phyloP scores from a whole-genome alignment of 129 eudicot genomes.

The Sambucus nigra region DNA sequence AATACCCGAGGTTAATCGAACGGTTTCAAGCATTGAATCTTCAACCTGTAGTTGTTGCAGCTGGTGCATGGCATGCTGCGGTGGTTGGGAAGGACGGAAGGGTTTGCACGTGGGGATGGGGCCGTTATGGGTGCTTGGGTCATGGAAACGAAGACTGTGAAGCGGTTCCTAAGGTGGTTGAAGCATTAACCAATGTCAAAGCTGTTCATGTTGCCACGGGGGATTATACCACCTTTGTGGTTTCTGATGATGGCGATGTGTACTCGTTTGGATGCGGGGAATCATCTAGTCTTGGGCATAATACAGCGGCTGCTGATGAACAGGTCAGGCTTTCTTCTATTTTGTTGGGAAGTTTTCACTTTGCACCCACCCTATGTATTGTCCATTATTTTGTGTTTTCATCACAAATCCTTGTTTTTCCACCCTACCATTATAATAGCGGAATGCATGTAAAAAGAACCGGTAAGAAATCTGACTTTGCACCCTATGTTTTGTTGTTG shows the following conservation, averaged over 20 bases:
- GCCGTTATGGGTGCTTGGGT: slow-evolving; percentile 84
- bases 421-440: no score
- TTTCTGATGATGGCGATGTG: slow-evolving; percentile 72
- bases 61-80: slow-evolving; percentile 99
- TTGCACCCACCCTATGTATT: no score
- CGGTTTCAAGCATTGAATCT: slow-evolving; percentile 63
- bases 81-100: slow-evolving; percentile 89
- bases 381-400: background rate
- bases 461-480: no score
- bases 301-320: slow-evolving; percentile 45
- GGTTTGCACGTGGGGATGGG: slow-evolving; percentile 99
- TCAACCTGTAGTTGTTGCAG: slow-evolving; percentile 86
- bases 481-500: no score
- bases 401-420: no score
- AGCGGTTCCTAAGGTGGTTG: slow-evolving; percentile 87
- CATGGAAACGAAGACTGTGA: slow-evolving; percentile 96
- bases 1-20: slow-evolving; percentile 74
- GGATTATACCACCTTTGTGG: slow-evolving; percentile 88
- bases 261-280: slow-evolving; percentile 97
- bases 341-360: background rate
- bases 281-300: slow-evolving; percentile 91
- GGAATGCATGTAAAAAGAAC: no score
- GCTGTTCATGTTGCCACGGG: slow-evolving; percentile 97
- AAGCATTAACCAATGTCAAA: slow-evolving; percentile 63
- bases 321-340: slow-evolving; percentile 36